A percentile compares a stretch with the other conserved stretches of the same genome.
Conservation (phyloP, 1,284 basidiomycete species). For the Papiliotrema laurentii region DNA sequence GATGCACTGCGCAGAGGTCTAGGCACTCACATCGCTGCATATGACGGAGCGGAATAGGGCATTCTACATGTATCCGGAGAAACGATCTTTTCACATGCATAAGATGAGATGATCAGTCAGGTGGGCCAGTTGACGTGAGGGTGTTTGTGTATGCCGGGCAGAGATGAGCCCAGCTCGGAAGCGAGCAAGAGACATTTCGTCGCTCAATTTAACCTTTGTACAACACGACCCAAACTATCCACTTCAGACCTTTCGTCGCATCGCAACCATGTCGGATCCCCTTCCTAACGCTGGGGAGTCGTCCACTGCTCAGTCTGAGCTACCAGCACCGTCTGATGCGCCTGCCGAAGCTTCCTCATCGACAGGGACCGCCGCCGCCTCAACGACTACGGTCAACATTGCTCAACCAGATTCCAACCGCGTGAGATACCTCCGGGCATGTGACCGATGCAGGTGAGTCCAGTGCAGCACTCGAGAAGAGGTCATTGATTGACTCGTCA, state of each 20-base stretch:
- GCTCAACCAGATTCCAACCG: background rate
- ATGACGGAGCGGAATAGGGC: constrained; percentile 32
- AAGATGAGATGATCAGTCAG: no score
- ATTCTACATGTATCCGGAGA: no score
- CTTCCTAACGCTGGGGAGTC: background rate
- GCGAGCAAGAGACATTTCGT: no score
- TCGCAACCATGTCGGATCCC: background rate
- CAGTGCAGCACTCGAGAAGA: background rate
- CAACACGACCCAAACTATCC: background rate
- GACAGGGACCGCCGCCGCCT: no score
- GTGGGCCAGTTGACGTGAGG: no score
- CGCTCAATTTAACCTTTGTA: no score
- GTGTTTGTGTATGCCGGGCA: no score
- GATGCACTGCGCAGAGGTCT: constrained; percentile 34
- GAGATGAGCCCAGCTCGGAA: no score
- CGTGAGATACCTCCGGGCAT: constrained; percentile 1
- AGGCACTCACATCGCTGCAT: constrained; percentile 32
- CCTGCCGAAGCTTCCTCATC: no score
- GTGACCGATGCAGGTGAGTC: constrained; percentile 1
- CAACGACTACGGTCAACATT: no score
- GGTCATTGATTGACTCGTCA: background rate
- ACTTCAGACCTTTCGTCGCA: background rate
- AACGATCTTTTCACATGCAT: no score
- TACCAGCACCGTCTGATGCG: background rate
- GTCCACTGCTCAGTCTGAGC: background rate